A percentile compares a stretch with the other conserved stretches of the same genome.
Evolutionary conservation across 192 early-diverging fungal species (phyloP).

Genomic region (Dispira parvispora): DNA sequence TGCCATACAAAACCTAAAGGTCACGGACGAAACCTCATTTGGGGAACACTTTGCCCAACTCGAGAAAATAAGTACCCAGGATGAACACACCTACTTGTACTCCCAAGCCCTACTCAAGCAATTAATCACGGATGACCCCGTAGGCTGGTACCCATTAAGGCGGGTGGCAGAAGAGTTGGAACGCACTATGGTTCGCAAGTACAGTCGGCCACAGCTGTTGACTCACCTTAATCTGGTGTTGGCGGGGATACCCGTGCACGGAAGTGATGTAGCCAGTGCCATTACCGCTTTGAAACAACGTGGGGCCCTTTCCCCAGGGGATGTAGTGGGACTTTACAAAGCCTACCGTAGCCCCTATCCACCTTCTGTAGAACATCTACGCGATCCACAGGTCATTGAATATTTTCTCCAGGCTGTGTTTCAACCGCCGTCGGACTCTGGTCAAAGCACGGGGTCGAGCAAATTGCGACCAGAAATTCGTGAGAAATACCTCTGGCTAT

Average conservation of each 20-base stretch:
- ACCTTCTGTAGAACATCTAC: conserved; percentile 20
- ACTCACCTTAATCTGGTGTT: neutral
- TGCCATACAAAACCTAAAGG: conserved; percentile 37
- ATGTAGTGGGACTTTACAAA: conserved; percentile 31
- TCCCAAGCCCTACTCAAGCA: conserved; percentile 28
- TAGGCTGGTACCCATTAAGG: conserved; percentile 16
- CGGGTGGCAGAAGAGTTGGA: conserved; percentile 33
- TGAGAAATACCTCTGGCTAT: conserved; percentile 31
- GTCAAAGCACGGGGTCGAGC: neutral
- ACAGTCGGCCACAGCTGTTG: conserved; percentile 11
- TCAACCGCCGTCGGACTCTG: neutral
- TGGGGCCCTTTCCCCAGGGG: conserved; percentile 30
- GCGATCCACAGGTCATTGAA: neutral
- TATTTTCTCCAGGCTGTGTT: neutral
- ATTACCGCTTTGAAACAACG: conserved; percentile 27
- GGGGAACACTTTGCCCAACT: conserved; percentile 23
- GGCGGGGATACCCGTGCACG: neutral
- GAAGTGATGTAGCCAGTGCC: conserved; percentile 14
- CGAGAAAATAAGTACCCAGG: conserved; percentile 20
- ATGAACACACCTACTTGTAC: conserved; percentile 35
- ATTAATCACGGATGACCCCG: conserved; percentile 20
- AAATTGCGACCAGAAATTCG: conserved; percentile 32
- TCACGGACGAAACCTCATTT: conserved; percentile 37
- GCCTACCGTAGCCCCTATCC: conserved; percentile 23
- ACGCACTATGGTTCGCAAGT: conserved; percentile 17